phyloP scores from a whole-genome alignment of 2,329 filamentous ascomycete genomes.

The Nigrospora sphaerica region DNA sequence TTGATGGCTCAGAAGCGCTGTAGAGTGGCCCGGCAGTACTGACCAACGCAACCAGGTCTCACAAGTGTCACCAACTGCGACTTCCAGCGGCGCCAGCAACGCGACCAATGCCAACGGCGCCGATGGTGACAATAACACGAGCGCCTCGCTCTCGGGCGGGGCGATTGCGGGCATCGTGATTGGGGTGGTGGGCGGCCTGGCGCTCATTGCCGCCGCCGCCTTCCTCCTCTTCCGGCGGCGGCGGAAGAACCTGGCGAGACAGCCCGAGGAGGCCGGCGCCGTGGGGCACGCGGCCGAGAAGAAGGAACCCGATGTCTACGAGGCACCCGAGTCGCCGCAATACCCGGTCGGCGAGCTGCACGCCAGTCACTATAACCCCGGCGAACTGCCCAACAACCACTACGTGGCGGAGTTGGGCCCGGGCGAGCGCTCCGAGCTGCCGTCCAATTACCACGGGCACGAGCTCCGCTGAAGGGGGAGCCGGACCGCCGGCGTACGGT shows the following conservation, averaged over 20 bases:
- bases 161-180: conserved; percentile 12
- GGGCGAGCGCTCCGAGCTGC: background rate
- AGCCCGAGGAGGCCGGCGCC: no score
- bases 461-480: background rate
- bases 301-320: background rate
- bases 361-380: background rate
- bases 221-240: conserved; percentile 8
- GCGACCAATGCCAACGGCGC: background rate
- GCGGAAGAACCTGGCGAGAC: no score
- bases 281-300: background rate
- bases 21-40: no score
- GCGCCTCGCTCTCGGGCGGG: conserved; percentile 4
- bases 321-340: background rate
- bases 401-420: background rate
- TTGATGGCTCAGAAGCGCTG: background rate
- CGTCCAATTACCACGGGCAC: background rate
- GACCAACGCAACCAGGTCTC: no score
- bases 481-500: no score
- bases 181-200: conserved; percentile 5
- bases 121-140: background rate
- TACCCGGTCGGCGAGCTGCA: background rate
- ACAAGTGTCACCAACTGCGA: background rate
- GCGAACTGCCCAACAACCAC: background rate
- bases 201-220: background rate
- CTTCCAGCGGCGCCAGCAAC: background rate